Base-by-base conservation (phyloP, 192 early-diverging fungal species). In the Coemansia javaensis region DNA sequence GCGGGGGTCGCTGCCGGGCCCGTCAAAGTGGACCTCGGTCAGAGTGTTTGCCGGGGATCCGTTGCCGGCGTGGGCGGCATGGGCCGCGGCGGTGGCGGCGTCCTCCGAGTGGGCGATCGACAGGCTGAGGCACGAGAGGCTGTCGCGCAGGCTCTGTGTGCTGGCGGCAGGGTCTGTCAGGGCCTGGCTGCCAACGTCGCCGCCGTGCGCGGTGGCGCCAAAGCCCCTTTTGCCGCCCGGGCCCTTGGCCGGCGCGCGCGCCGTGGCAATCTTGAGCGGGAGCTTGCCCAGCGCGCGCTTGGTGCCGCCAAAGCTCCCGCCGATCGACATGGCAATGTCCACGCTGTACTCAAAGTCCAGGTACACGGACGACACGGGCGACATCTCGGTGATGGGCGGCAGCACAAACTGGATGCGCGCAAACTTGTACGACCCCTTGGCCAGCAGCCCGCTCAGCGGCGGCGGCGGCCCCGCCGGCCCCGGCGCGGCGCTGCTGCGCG, bases 341-440 rank as follows among this genome's bases (percentile, higher is more conserved):
- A 75, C 53, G 2, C 59, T 49, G 49, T 75, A 75, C 49, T 75
- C 71, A 47, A 63, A 75, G 40, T 75, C 71, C 18, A 75, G 40
- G 24, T 63, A 75, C 52, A 68, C 71, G 0, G 64, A 67, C 16
- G 71, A 75, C 14, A 75, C 65, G 1, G 71, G 71, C 13, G 64
- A 75, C 44, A 75, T 75, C 6, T 68, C 65, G 0, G 46, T 49
- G 30, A 63, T 41, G 0, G 54, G 56, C 44, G 71, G 71, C 40
- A 75, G 30, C 5, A 56, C 67, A 33, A 75, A 58, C 51, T 59
- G 59, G 42, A 75, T 66, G 15, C 59, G 58, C 56, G 71, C 71
- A 63, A 75, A 75, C 13, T 54, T 56, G 52, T 63, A 75, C 46
- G 71, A 75, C 1, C 64, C 71, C 39, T 63, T 63, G 31, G 71